These are phyloP conservation scores for Fusarium caatingaense DNA, from an alignment of 2,329 filamentous ascomycete species.

Conservation along the genomic window DNA sequence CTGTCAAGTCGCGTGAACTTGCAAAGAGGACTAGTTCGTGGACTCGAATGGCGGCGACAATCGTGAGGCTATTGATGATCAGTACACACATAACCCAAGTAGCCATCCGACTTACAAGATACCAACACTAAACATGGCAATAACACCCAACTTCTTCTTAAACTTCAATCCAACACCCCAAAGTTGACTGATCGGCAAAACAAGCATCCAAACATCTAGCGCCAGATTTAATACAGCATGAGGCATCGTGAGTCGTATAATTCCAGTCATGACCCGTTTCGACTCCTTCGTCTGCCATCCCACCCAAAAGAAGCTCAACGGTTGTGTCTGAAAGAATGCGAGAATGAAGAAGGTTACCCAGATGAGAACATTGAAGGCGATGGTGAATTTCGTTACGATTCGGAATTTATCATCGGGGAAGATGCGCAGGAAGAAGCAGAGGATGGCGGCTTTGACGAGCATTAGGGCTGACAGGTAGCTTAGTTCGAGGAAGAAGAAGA, in stretches of 20 bases:
- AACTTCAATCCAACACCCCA: slow-evolving; percentile 20
- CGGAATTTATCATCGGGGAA: slow-evolving; percentile 21
- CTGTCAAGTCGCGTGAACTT: slow-evolving; percentile 7
- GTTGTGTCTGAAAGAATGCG: slow-evolving; percentile 4
- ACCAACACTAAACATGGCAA: slow-evolving; percentile 33
- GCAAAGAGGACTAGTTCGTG: slow-evolving; percentile 6
- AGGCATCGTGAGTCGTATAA: neutral
- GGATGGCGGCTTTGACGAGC: slow-evolving; percentile 10
- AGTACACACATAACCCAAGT: neutral
- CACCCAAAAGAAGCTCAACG: slow-evolving; percentile 9
- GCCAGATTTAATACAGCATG: slow-evolving; percentile 6
- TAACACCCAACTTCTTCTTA: slow-evolving; percentile 22
- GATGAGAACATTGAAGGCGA: neutral
- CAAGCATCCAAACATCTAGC: slow-evolving; percentile 26
- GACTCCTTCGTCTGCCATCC: slow-evolving; percentile 19
- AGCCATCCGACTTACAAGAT: slow-evolving; percentile 2
- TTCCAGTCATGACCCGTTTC: neutral
- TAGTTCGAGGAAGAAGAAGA: slow-evolving; percentile 4
- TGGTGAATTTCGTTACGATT: slow-evolving; percentile 1
- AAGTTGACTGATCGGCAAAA: slow-evolving; percentile 21
- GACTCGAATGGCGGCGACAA: slow-evolving; percentile 16
- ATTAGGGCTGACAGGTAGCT: neutral
- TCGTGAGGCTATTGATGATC: slow-evolving; percentile 4
- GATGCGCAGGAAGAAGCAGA: slow-evolving; percentile 21
- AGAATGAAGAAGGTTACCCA: neutral